These are phyloP conservation scores for Heracleum sosnowskyi DNA, from an alignment of 129 eudicot species.

Conservation along the genomic window DNA sequence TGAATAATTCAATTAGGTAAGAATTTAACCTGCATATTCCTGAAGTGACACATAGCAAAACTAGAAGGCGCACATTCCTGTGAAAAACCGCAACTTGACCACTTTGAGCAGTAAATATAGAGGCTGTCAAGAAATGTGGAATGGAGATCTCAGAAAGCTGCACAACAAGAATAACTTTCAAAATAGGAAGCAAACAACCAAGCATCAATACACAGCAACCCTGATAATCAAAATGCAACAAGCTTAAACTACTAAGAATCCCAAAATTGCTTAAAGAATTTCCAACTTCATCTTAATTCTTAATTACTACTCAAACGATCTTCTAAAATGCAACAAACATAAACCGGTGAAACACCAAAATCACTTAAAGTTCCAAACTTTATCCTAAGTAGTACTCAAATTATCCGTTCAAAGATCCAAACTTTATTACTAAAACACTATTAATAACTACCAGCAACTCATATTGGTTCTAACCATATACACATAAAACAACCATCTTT, in stretches of 20 bases:
- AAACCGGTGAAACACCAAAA: not conserved
- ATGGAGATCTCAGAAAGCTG: conserved; percentile 92
- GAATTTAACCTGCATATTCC: conserved; percentile 92
- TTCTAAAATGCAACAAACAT: not conserved
- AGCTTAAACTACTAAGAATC: not conserved
- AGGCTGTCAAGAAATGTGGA: conserved; percentile 96
- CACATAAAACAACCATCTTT: not conserved
- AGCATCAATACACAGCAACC: not conserved
- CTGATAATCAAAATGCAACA: not conserved
- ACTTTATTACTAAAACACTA: not conserved
- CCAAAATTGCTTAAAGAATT: not conserved
- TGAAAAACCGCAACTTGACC: conserved; percentile 52
- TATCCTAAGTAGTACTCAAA: too few relatives aligned
- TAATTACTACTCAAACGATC: not conserved
- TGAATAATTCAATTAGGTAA: conserved; percentile 55
- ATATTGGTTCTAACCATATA: not conserved
- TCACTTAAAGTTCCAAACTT: not conserved
- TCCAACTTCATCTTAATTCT: not conserved
- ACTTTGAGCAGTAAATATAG: conserved; percentile 96
- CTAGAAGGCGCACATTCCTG: conserved; percentile 60
- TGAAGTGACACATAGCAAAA: conserved; percentile 58
- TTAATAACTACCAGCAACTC: not conserved
- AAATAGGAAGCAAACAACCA: conserved; percentile 9
- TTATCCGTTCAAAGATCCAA: not conserved
- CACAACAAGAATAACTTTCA: conserved; percentile 23